Conservation (phyloP, 2,329 filamentous ascomycete species). For the Geoglossum cookeanum region DNA sequence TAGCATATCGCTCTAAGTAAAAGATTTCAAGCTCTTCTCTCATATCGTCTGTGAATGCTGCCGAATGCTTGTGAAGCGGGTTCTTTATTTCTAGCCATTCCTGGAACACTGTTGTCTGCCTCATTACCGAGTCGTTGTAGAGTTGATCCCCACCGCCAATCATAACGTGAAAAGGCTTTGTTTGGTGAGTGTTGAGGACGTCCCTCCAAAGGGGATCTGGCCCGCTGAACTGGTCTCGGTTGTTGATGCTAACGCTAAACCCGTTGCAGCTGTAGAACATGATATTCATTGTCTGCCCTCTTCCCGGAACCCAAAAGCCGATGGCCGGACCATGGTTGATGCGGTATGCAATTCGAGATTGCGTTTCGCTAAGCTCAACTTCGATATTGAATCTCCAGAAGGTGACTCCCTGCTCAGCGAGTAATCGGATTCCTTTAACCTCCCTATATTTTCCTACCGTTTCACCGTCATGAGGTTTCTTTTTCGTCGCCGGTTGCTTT, state of each 20-base stretch:
- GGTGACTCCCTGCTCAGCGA: conserved; percentile 69
- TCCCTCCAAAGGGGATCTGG: conserved; percentile 79
- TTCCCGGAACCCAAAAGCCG: conserved; percentile 86
- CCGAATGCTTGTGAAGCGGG: conserved; percentile 56
- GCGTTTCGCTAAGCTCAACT: conserved; percentile 57
- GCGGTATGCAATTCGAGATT: conserved; percentile 81
- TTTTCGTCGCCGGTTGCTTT: conserved; percentile 23
- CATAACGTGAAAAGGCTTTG: conserved; percentile 92
- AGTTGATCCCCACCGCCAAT: conserved; percentile 92
- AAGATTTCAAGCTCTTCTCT: conserved; percentile 76
- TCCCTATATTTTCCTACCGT: conserved; percentile 65
- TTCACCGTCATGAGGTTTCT: conserved; percentile 47
- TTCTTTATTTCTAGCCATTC: conserved; percentile 74
- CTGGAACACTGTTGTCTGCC: conserved; percentile 51
- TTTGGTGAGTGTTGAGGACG: conserved; percentile 43
- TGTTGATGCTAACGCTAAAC: conserved; percentile 65
- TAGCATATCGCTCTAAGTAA: conserved; percentile 72
- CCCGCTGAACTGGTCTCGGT: conserved; percentile 65
- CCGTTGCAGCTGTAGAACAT: conserved; percentile 99
- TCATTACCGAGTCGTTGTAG: conserved; percentile 73
- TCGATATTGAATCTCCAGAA: conserved; percentile 98
- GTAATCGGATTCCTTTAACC: conserved; percentile 61
- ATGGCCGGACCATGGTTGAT: conserved; percentile 81
- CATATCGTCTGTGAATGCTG: conserved; percentile 62
- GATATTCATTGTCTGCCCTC: conserved; percentile 80